Conservation (phyloP, 768 basidiomycete species). For the Suillus cothurnatus region DNA sequence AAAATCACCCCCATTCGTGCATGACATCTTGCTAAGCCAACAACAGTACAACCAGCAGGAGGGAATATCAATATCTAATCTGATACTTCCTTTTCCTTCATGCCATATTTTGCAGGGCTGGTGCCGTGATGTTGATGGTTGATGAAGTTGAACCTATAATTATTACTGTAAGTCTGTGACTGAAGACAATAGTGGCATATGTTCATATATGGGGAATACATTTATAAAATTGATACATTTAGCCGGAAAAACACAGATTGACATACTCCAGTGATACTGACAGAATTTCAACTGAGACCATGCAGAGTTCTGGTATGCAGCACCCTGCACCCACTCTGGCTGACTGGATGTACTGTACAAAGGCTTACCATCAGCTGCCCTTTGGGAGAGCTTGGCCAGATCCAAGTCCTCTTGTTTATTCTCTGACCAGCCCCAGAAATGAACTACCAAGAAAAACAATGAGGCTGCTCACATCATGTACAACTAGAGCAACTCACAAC, state of each 20-base stretch:
- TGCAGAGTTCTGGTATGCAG: constrained; percentile 85
- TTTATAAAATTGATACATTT: constrained; percentile 41
- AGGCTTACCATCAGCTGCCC: constrained; percentile 76
- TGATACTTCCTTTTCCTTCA: constrained; percentile 31
- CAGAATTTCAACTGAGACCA: constrained; percentile 95
- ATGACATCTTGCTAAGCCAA: neutral
- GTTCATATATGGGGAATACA: constrained; percentile 72
- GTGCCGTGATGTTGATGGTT: constrained; percentile 88
- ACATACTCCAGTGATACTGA: constrained; percentile 40
- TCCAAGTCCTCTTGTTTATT: constrained; percentile 84
- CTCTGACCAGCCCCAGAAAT: constrained; percentile 96
- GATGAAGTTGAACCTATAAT: constrained; percentile 90
- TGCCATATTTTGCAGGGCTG: constrained; percentile 79
- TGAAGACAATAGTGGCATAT: constrained; percentile 2
- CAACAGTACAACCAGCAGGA: neutral
- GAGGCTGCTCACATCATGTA: neutral
- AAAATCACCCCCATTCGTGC: neutral
- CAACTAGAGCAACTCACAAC: constrained; percentile 54
- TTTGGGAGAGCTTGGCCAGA: constrained; percentile 73
- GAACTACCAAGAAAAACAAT: constrained; percentile 49
- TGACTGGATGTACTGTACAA: constrained; percentile 85
- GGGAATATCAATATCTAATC: constrained; percentile 19
- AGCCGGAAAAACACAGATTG: constrained; percentile 3
- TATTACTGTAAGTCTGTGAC: constrained; percentile 13
- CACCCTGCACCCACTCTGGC: constrained; percentile 82